Base-by-base conservation (phyloP, 1,284 basidiomycete species). In the Chalciporus sp. region DNA sequence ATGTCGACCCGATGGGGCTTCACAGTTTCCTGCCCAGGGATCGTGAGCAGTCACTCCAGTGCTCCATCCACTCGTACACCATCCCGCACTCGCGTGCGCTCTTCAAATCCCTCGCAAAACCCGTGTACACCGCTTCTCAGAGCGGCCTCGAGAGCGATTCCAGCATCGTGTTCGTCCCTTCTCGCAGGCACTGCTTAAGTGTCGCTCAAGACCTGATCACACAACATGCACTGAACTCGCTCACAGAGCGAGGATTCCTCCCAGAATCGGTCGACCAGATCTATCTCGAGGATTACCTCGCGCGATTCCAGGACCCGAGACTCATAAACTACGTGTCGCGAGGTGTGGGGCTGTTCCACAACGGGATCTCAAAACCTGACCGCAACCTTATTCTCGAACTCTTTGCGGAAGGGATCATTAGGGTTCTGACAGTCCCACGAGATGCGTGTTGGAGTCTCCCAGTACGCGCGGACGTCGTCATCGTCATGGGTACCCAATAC, bases 401-500 rank as follows among this genome's bases (percentile, higher is more conserved):
- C 28, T 98, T 90, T 68, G 84, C 86, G 0, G 85, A 90, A 53
- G 91, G 92, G 0, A 76, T 92, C 27, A 68, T 99, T 29, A 85
- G 87, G n/a, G 88, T 95, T 4, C 75, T 99, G 37, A 77, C 99
- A 55, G 86, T 85, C 0, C 86, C 95, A 1, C 84, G 88, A 37
- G 93, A 96, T 44, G 80, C 86, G 20, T 91, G 89, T 66, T 97
- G 95, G 94, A 86, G 83, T 19, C 71, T 98, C 12, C 92, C 94
- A 3, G 82, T 95, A 12, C 83, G 86, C 35, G 92, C 92, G 1
- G 80, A 82, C 5, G 83, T 85, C 4, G 95, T 98, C 14, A 79
- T 98, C 35, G 87, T 95, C 46, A 90, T 98, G 87, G 91, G 94
- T 26, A 94, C 95, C 7, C 96, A 99, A 70, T 97, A 93, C 68